A percentile compares a stretch with the other conserved stretches of the same genome.
Evolutionary conservation across 108 stramenopile genomes (phyloP).

Genomic region (Parietichytrium sp.): DNA sequence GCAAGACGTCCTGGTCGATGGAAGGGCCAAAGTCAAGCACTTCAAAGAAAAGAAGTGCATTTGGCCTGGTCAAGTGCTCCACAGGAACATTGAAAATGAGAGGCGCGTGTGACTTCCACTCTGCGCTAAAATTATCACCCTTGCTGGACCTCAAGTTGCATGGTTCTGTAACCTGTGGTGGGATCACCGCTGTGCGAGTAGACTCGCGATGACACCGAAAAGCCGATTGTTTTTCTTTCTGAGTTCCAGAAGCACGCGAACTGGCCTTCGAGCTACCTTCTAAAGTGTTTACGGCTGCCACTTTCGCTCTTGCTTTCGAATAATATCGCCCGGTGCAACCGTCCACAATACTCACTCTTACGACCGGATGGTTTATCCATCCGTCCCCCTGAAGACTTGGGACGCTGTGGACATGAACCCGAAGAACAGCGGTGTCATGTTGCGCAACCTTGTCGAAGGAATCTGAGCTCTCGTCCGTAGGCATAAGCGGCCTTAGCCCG

Average conservation of each 20-base stretch:
- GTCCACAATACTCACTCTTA: conserved; percentile 22
- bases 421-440: too few relatives aligned
- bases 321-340: not conserved
- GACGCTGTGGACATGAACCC: too few relatives aligned
- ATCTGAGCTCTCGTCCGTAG: too few relatives aligned
- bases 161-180: not conserved
- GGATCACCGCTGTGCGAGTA: not conserved
- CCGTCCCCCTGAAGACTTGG: too few relatives aligned
- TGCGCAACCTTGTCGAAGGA: too few relatives aligned
- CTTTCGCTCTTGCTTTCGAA: not conserved
- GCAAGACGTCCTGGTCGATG: not conserved
- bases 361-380: too few relatives aligned
- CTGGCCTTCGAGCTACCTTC: not conserved
- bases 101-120: not conserved
- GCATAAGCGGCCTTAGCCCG: too few relatives aligned
- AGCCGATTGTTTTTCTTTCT: not conserved
- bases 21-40: conserved; percentile 16
- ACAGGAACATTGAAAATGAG: not conserved
- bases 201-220: not conserved
- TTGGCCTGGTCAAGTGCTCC: not conserved
- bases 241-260: not conserved
- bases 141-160: not conserved
- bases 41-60: conserved; percentile 9
- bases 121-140: not conserved
- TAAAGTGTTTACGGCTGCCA: not conserved